Conservation (phyloP, 768 basidiomycete species). For the Leucocoprinus sp. region DNA sequence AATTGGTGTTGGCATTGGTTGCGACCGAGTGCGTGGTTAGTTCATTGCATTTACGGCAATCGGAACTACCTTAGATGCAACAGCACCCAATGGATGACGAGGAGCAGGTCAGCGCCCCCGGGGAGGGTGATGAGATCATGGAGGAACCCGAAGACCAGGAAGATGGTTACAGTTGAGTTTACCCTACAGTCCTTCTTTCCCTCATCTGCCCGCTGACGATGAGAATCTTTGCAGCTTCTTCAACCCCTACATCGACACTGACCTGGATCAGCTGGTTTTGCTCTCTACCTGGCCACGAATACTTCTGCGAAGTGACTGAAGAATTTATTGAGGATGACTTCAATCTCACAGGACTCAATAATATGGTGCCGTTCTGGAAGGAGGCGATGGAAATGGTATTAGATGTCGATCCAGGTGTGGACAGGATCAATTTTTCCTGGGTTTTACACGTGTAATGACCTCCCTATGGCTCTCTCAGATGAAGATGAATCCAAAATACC, state of each 20-base stretch:
- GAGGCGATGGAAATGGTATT: constrained; percentile 99
- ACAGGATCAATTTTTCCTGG: constrained; percentile 14
- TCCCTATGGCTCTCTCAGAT: constrained; percentile 35
- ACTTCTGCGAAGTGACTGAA: constrained; percentile 96
- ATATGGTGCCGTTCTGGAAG: constrained; percentile 98
- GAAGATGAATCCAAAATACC: constrained; percentile 96
- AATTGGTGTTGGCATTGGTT: neutral
- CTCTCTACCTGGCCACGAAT: constrained; percentile 91
- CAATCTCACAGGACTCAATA: constrained; percentile 93
- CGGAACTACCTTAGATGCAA: constrained; percentile 31
- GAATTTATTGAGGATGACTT: constrained; percentile 99
- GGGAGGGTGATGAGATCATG: constrained; percentile 72
- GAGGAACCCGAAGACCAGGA: constrained; percentile 72
- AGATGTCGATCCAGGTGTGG: constrained; percentile 95
- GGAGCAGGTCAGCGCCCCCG: constrained; percentile 48
- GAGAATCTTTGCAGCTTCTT: constrained; percentile 54
- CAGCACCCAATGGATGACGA: constrained; percentile 54
- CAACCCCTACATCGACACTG: constrained; percentile 82
- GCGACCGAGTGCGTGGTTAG: constrained; percentile 14
- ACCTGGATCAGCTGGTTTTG: constrained; percentile 98
- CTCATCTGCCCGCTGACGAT: constrained; percentile 17
- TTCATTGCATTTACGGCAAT: constrained; percentile 32
- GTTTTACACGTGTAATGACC: constrained; percentile 12
- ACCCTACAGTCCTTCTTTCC: constrained; percentile 10
- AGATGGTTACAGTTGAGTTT: constrained; percentile 60